Evolutionary conservation across 2,329 filamentous ascomycete species (phyloP).

Genomic region (Trichoderma koningiopsis): DNA sequence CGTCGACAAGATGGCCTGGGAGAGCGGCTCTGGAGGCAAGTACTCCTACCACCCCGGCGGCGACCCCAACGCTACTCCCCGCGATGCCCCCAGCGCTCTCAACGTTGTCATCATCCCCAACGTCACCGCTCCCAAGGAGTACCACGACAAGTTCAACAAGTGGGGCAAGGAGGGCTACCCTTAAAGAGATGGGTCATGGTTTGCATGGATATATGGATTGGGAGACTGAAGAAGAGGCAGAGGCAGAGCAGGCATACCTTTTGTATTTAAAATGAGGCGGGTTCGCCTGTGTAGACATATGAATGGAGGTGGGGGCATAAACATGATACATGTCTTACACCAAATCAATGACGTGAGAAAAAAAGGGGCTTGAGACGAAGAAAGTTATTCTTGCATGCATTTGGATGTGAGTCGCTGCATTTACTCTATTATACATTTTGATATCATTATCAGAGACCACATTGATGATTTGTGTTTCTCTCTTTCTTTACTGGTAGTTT

Average conservation of each 20-base stretch:
- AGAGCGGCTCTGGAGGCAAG: slow-evolving; percentile 68
- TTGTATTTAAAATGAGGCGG: slow-evolving; percentile 15
- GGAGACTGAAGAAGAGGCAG: not conserved
- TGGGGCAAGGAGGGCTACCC: slow-evolving; percentile 95
- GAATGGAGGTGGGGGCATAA: not conserved
- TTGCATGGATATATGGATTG: not conserved
- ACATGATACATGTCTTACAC: slow-evolving; percentile 8
- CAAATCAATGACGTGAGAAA: not conserved
- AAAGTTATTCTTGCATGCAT: not conserved
- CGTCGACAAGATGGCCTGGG: slow-evolving; percentile 88
- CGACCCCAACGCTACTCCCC: slow-evolving; percentile 72
- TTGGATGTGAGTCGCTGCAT: not conserved
- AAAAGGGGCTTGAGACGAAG: not conserved
- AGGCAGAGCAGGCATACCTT: slow-evolving; percentile 2
- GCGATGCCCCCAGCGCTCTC: slow-evolving; percentile 90
- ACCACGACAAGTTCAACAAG: slow-evolving; percentile 99
- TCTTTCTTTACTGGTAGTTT: not conserved
- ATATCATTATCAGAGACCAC: not conserved
- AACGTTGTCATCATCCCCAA: slow-evolving; percentile 94
- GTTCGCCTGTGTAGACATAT: slow-evolving; percentile 24
- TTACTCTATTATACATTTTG: not conserved
- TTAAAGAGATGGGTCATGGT: slow-evolving; percentile 42
- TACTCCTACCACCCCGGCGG: slow-evolving; percentile 84
- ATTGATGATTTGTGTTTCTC: not conserved
- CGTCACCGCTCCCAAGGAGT: slow-evolving; percentile 86